A percentile compares a stretch with the other conserved stretches of the same genome.
Evolutionary conservation across 352 stramenopile species (phyloP).

Genomic region (Phytopythium oedochilum): DNA sequence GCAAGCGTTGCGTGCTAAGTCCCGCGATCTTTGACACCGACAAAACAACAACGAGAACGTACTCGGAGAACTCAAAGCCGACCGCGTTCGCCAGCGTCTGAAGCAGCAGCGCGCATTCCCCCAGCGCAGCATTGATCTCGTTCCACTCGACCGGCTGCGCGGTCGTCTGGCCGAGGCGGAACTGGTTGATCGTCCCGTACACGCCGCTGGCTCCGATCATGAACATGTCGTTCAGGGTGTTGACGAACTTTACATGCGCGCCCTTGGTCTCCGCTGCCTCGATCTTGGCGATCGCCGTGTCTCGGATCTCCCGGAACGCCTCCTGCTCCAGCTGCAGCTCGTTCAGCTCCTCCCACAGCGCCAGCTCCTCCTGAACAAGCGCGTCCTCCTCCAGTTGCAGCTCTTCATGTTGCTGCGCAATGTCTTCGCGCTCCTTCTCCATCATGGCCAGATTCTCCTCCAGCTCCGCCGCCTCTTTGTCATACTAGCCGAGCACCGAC

Average conservation of each 20-base stretch:
- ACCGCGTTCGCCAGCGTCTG: constrained; percentile 54
- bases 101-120: constrained; percentile 66
- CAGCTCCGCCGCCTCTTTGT: constrained; percentile 51
- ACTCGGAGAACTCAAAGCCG: constrained; percentile 68
- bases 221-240: constrained; percentile 75
- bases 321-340: constrained; percentile 37
- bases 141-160: constrained; percentile 76
- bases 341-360: constrained; percentile 58
- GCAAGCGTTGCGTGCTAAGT: background rate
- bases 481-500: constrained; percentile 48
- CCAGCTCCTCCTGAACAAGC: constrained; percentile 45
- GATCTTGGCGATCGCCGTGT: constrained; percentile 47
- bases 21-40: background rate
- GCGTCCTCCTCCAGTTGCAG: constrained; percentile 45
- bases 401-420: constrained; percentile 41
- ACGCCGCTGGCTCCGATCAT: constrained; percentile 61
- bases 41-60: constrained; percentile 15
- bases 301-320: constrained; percentile 50
- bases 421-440: constrained; percentile 51
- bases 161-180: constrained; percentile 65
- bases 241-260: constrained; percentile 37
- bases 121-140: constrained; percentile 83
- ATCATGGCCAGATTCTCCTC: constrained; percentile 66
- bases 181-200: constrained; percentile 84
- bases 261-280: constrained; percentile 50